Evolutionary conservation across 352 stramenopile genomes (phyloP), one percentile per base, ranked within the genome.

Genomic region (Halophytophthora polymorphica): DNA sequence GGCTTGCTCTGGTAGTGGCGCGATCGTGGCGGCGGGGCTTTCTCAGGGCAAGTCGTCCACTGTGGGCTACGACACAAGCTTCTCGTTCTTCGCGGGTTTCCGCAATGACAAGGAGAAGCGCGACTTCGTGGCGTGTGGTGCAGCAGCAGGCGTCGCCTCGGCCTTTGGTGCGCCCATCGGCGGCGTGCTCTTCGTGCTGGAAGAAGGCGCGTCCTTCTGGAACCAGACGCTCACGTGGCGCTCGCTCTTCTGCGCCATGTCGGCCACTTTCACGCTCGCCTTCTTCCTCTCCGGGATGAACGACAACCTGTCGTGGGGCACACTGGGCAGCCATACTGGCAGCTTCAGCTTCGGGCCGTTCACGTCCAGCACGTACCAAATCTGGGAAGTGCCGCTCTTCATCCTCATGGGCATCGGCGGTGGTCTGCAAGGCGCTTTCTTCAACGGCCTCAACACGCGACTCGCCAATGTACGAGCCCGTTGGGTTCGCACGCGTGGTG

Each of bases 101-200:
- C 69, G 85, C 8, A 96, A 90, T 55, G 90, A 97, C 67, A 69
- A 71, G 19, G 88, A 97, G 49, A 89, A 94, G 51, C 72, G 90
- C 6, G 86, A 96, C 52, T 90, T 97, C 41, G 77, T 96, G 12
- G 83, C 74, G 28, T 93, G 92, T 60, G 90, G 90, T 43, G 83
- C 86, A 22, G 85, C 90, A 3, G 86, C 77, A 19, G 90, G 90
- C 43, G 92, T 97, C 39, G 85, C 90, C 0, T 87, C 88, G 2
- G 84, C 87, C 12, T 97, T 97, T 62, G 90, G 90, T 45, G 83
- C 90, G 8, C 90, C 90, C 3, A 95, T 97, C 40, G 90, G 90
- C 47, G 90, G 90, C 31, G 72, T 94, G 18, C 43, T 95, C 23
- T 95, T 94, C 50, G 70, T 94, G 25, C 51, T 90, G 22, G 80